phyloP scores from a whole-genome alignment of 768 basidiomycete genomes.

The Auriculariales sp. region DNA sequence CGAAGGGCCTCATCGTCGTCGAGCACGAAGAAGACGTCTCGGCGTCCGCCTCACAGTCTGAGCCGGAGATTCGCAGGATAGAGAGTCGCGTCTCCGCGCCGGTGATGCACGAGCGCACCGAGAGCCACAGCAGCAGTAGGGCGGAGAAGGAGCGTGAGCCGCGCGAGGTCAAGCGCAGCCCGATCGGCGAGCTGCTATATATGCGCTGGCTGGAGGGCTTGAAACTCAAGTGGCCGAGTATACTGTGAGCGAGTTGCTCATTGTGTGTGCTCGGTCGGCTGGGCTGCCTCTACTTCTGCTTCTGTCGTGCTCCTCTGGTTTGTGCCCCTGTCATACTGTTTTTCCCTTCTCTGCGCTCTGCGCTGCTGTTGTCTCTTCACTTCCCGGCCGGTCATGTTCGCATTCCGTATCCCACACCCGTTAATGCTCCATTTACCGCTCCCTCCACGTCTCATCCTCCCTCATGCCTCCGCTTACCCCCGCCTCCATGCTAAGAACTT shows the following conservation, averaged over 20 bases:
- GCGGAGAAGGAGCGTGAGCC: constrained; percentile 23
- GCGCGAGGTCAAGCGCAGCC: constrained; percentile 46
- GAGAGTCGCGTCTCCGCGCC: constrained; percentile 4
- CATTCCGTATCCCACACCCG: no score
- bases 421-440: no score
- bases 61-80: constrained; percentile 13
- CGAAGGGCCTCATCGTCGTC: constrained; percentile 68
- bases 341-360: no score
- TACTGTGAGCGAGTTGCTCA: constrained; percentile 8
- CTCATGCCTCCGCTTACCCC: no score
- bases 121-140: constrained; percentile 20
- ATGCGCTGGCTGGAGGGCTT: constrained; percentile 93
- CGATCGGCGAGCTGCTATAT: constrained; percentile 92
- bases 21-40: constrained; percentile 67
- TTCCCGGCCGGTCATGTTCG: no score
- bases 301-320: no score
- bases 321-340: no score
- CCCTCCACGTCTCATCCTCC: no score
- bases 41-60: constrained; percentile 26
- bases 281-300: no score
- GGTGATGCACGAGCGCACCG: constrained; percentile 17
- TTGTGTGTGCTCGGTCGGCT: no score
- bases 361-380: no score
- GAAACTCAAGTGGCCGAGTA: constrained; percentile 70
- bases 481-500: no score